Conservation (phyloP, 306 rosid genomes). For the Vicia faba region DNA sequence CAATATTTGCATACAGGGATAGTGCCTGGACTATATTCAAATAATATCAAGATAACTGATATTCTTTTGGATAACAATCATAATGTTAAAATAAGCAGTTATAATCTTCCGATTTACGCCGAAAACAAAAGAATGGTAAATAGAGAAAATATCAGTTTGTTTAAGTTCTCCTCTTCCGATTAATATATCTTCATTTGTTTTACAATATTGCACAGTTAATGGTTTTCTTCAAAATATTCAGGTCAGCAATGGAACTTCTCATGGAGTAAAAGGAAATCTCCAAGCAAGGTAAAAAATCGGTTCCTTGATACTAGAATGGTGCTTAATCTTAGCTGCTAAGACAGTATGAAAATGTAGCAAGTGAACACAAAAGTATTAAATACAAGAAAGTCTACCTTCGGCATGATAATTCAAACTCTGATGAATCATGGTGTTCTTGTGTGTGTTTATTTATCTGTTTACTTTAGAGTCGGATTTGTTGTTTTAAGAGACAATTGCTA, state of each 20-base stretch:
- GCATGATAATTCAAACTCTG: background rate
- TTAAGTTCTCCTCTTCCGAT: background rate
- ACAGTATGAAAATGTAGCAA: slow-evolving; percentile 4
- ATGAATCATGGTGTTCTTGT: background rate
- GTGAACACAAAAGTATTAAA: background rate
- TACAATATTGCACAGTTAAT: slow-evolving; percentile 16
- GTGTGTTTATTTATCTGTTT: background rate
- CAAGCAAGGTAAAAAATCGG: slow-evolving; percentile 53
- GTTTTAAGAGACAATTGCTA: background rate
- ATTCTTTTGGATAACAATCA: slow-evolving; percentile 70
- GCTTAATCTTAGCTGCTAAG: slow-evolving; percentile 15
- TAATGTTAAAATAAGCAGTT: slow-evolving; percentile 77
- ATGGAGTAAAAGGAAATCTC: slow-evolving; percentile 59
- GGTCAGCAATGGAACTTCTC: slow-evolving; percentile 52
- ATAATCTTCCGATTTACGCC: slow-evolving; percentile 62
- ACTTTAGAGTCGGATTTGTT: background rate
- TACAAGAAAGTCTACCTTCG: background rate
- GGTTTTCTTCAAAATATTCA: slow-evolving; percentile 41
- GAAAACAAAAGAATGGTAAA: slow-evolving; percentile 65
- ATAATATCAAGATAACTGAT: slow-evolving; percentile 81
- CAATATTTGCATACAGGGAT: slow-evolving; percentile 94
- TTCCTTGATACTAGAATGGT: slow-evolving; percentile 5
- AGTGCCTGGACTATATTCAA: slow-evolving; percentile 82
- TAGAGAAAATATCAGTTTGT: slow-evolving; percentile 6
- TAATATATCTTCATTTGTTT: slow-evolving; percentile 23